Evolutionary conservation across 805 yeast species (phyloP).

Genomic region (Maudiozyma saulgeensis): DNA sequence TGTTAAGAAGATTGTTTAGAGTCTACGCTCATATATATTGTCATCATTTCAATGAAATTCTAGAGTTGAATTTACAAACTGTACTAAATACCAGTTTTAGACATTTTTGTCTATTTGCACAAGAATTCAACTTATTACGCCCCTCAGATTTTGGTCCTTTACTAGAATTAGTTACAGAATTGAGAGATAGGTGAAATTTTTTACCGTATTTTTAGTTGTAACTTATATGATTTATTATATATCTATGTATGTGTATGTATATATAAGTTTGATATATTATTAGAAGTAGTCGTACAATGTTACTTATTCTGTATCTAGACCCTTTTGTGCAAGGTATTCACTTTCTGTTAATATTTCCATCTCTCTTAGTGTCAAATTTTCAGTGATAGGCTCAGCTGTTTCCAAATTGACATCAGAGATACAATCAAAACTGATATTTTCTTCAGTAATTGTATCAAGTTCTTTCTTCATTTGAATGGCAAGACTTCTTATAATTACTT

Average conservation of each 20-base stretch:
- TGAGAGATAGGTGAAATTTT: slow-evolving; percentile 23
- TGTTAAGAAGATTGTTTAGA: slow-evolving; percentile 83
- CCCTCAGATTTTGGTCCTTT: slow-evolving; percentile 87
- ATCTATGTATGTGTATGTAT: too few relatives aligned
- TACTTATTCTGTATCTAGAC: too few relatives aligned
- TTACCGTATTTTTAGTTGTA: too few relatives aligned
- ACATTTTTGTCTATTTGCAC: slow-evolving; percentile 81
- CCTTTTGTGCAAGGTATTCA: slow-evolving; percentile 22
- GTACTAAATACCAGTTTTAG: slow-evolving; percentile 89
- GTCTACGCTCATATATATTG: slow-evolving; percentile 97
- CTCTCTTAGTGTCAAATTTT: slow-evolving; percentile 42
- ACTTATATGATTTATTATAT: too few relatives aligned
- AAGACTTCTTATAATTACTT: slow-evolving; percentile 46
- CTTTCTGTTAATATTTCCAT: slow-evolving; percentile 51
- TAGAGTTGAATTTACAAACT: slow-evolving; percentile 85
- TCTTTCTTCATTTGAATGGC: slow-evolving; percentile 54
- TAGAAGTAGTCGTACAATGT: too few relatives aligned
- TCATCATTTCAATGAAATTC: slow-evolving; percentile 92
- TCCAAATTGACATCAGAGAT: slow-evolving; percentile 30
- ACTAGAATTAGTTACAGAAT: slow-evolving; percentile 59
- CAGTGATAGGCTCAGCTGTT: slow-evolving; percentile 32
- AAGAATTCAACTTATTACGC: slow-evolving; percentile 70
- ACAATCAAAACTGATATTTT: slow-evolving; percentile 38
- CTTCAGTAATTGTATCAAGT: slow-evolving; percentile 26
- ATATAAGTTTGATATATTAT: too few relatives aligned